A percentile compares a stretch with the other conserved stretches of the same genome.
phyloP scores from a whole-genome alignment of 2,329 filamentous ascomycete species.

The Septoria linicola region DNA sequence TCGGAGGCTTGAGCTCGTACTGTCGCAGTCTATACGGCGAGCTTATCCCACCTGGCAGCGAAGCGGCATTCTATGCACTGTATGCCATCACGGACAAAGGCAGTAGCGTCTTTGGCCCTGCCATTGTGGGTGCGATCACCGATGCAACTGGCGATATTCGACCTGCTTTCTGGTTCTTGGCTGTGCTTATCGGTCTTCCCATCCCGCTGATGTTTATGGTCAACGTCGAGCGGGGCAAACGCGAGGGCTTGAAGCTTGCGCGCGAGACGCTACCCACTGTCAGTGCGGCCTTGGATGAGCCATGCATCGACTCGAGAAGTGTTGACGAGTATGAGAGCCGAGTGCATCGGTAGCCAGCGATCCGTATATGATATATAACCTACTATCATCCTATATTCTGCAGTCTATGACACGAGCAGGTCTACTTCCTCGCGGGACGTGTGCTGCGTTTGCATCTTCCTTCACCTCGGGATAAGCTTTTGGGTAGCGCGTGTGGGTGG shows the following conservation, averaged over 20 bases:
- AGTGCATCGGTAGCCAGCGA: slow-evolving; percentile 10
- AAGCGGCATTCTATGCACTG: slow-evolving; percentile 92
- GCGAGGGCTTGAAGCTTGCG: slow-evolving; percentile 44
- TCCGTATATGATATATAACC: too few relatives aligned
- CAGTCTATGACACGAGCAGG: too few relatives aligned
- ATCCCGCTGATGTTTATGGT: slow-evolving; percentile 82
- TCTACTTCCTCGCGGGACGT: too few relatives aligned
- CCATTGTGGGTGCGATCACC: slow-evolving; percentile 90
- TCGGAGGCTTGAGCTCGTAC: slow-evolving; percentile 89
- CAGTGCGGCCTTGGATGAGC: neutral
- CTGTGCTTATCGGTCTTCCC: slow-evolving; percentile 77
- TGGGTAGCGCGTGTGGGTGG: too few relatives aligned
- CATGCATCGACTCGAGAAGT: neutral
- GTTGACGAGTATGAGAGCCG: slow-evolving; percentile 11
- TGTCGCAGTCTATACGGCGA: slow-evolving; percentile 91
- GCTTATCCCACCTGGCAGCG: slow-evolving; percentile 87
- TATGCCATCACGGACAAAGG: slow-evolving; percentile 99
- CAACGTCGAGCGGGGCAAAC: slow-evolving; percentile 65
- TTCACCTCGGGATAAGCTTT: too few relatives aligned
- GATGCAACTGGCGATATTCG: slow-evolving; percentile 60
- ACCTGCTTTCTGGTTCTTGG: slow-evolving; percentile 85
- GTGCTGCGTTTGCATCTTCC: too few relatives aligned
- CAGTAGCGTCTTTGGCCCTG: slow-evolving; percentile 87
- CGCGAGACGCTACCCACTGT: slow-evolving; percentile 31
- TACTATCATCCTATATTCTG: too few relatives aligned